Evolutionary conservation across 352 stramenopile genomes (phyloP), one percentile per base, ranked within the genome.

Genomic region (Pythium vanterpoolii): DNA sequence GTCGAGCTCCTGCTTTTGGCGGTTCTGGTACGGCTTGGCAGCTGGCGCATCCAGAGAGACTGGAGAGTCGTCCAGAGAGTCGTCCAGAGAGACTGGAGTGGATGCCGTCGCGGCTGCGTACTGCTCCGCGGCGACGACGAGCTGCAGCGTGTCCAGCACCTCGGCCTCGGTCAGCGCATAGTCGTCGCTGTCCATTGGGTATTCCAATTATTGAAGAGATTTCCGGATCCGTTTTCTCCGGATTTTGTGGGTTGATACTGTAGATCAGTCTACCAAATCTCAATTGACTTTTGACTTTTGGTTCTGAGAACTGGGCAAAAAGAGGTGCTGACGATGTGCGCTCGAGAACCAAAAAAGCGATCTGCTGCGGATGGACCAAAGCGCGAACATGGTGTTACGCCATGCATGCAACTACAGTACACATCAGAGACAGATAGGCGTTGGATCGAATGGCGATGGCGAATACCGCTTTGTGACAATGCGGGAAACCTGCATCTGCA

Each of bases 1-100:
- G 44, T 67, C 59, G 27, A 79, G 60, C 60, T 76, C 69, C 26
- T 73, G 62, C 34, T 71, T 70, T 44, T 75, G 67, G n/a, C 67
- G 68, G 54, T 64, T 72, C 38, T 74, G 64, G 64, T 71, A 70
- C 48, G 38, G 54, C 21, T 64, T 69, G 11, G 52, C 64, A 10
- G 40, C 23, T 2, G 18, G 14, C 14, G 26, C 42, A 6, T 47
- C 30, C 4, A 14, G 26, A 13, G 53, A 42, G 8, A 44, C 52
- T 31, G 30, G 26, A 28, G 27, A 30, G 27, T 24, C 31, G 19
- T 45, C 26, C 44, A 28, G 42, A 45, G 39, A 18, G 14, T n/a
- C n/a, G n/a, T 45, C 39, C 39, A 45, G 39, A 26, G 16, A 19
- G 14, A 21, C 39, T 18, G 39, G 39, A 45, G 39, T 6, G 5